Percentiles rank a stretch among this genome's conserved stretches.
Conservation (phyloP, 345 rosid genomes). For the Limnanthes douglasii region DNA sequence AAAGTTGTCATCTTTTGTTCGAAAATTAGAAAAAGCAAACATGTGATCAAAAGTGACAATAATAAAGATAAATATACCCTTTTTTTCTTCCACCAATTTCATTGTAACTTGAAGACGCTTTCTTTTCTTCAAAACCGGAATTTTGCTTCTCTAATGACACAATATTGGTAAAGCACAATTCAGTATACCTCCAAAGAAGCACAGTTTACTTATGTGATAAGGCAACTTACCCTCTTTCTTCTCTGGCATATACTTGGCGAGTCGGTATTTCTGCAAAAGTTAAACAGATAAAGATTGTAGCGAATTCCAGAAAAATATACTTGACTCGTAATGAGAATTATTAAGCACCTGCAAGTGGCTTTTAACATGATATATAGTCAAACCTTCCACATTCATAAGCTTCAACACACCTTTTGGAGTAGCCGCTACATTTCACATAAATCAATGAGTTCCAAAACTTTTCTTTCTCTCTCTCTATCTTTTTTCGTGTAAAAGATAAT, state of each 20-base stretch:
- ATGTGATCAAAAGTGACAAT: neutral
- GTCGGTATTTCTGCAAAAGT: slow-evolving; percentile 72
- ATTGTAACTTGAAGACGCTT: slow-evolving; percentile 21
- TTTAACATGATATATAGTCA: slow-evolving; percentile 89
- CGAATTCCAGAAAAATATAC: slow-evolving; percentile 3
- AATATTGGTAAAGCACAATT: neutral
- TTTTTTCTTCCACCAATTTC: slow-evolving; percentile 39
- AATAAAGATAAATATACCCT: slow-evolving; percentile 24
- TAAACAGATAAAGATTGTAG: neutral
- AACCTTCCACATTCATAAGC: slow-evolving; percentile 80
- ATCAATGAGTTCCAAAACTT: neutral
- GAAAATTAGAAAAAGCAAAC: slow-evolving; percentile 2
- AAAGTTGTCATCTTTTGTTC: neutral
- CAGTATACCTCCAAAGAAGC: too few species aligned
- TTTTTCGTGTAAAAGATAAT: too few species aligned
- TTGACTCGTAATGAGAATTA: slow-evolving; percentile 4
- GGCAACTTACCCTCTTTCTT: slow-evolving; percentile 84
- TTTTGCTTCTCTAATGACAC: slow-evolving; percentile 27
- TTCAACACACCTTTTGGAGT: slow-evolving; percentile 85
- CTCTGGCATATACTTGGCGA: slow-evolving; percentile 87
- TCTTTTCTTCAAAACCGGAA: slow-evolving; percentile 49
- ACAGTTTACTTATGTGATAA: too few species aligned
- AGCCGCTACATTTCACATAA: slow-evolving; percentile 49
- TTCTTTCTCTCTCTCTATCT: too few species aligned
- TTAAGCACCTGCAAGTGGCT: slow-evolving; percentile 82